Evolutionary conservation across 2,329 filamentous ascomycete genomes (phyloP).

Genomic region (Aureobasidium namibiae): DNA sequence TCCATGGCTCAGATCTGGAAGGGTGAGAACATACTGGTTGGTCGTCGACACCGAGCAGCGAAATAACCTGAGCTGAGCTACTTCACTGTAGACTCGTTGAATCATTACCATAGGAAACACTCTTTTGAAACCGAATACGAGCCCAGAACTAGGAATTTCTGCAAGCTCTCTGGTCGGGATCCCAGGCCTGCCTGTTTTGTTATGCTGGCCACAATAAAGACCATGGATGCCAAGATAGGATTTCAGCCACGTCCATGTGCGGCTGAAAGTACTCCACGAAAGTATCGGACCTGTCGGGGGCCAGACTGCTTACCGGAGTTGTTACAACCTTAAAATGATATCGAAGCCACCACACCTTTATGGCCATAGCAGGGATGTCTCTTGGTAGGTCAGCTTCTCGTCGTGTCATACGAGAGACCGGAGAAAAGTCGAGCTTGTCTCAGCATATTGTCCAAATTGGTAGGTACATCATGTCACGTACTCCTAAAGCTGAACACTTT

Average conservation of each 20-base stretch:
- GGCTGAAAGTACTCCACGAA: background rate
- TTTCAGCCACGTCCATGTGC: background rate
- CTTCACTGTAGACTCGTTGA: background rate
- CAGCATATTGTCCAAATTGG: background rate
- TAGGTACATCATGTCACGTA: background rate
- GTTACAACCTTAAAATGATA: conserved; percentile 1
- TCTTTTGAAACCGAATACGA: background rate
- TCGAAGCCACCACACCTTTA: background rate
- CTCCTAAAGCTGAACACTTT: background rate
- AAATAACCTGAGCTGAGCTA: background rate
- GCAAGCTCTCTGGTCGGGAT: background rate
- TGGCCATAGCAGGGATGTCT: background rate
- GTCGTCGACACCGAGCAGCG: background rate
- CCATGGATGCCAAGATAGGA: background rate
- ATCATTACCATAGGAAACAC: background rate
- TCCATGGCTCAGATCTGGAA: background rate
- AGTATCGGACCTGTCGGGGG: background rate
- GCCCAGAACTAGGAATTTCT: background rate
- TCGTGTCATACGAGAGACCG: background rate
- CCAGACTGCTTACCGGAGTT: background rate
- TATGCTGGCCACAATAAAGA: background rate
- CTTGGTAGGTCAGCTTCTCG: background rate
- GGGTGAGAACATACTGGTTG: background rate
- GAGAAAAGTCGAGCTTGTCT: background rate
- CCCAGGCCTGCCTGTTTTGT: background rate